phyloP scores from a whole-genome alignment of 495 filamentous ascomycete genomes.

The Aspergillus heteromorphus region DNA sequence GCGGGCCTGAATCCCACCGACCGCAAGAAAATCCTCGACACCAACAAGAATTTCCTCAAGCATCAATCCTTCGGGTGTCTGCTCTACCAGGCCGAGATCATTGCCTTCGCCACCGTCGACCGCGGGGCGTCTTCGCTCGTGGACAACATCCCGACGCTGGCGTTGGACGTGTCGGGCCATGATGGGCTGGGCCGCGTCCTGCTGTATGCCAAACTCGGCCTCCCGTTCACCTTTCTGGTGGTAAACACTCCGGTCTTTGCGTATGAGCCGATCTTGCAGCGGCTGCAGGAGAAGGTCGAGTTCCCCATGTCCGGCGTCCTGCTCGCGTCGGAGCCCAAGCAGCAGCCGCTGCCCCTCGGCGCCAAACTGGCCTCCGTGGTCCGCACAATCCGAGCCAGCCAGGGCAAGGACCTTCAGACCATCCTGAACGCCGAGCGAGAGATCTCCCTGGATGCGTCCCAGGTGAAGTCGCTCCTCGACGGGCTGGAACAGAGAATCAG shows the following conservation, averaged over 20 bases:
- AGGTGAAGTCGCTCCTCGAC: conserved; percentile 50
- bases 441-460: conserved; percentile 52
- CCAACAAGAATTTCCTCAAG: conserved; percentile 47
- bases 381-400: conserved; percentile 11
- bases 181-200: conserved; percentile 38
- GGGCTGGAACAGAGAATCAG: conserved; percentile 53
- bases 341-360: conserved; percentile 13
- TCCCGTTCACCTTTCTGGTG: conserved; percentile 42
- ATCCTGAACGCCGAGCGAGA: conserved; percentile 24
- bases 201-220: conserved; percentile 27
- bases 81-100: conserved; percentile 40
- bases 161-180: conserved; percentile 46
- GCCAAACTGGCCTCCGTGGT: conserved; percentile 21
- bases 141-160: conserved; percentile 42
- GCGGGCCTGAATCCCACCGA: conserved; percentile 26
- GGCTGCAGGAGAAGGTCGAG: conserved; percentile 51
- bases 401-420: conserved; percentile 16
- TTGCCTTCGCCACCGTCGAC: conserved; percentile 59
- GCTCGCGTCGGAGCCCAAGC: conserved; percentile 27
- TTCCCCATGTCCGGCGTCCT: conserved; percentile 50
- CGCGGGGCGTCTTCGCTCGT: conserved; percentile 50
- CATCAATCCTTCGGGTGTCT: conserved; percentile 61
- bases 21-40: conserved; percentile 42
- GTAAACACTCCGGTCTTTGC: conserved; percentile 65
- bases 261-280: conserved; percentile 62